phyloP scores from a whole-genome alignment of 208 protist genomes.

The Leishmania major region DNA sequence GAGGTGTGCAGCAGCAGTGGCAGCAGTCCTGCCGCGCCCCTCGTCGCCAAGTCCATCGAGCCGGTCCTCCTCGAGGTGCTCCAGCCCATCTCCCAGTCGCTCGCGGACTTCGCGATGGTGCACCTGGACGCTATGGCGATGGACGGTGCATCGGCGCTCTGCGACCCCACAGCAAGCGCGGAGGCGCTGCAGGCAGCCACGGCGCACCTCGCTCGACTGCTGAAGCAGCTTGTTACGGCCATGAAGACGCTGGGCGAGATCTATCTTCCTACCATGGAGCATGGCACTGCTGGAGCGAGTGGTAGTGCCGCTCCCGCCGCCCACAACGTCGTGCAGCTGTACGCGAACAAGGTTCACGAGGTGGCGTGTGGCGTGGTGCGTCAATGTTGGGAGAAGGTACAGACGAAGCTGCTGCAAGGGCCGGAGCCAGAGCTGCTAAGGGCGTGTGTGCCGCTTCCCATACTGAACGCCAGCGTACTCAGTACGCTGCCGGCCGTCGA shows the following conservation, averaged over 20 bases:
- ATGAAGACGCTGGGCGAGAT: slow-evolving; percentile 68
- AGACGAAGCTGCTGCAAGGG: neutral
- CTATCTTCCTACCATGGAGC: slow-evolving; percentile 50
- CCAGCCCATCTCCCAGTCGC: slow-evolving; percentile 37
- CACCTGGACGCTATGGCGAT: slow-evolving; percentile 41
- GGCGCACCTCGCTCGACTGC: slow-evolving; percentile 41
- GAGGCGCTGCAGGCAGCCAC: slow-evolving; percentile 33
- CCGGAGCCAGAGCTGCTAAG: slow-evolving; percentile 20
- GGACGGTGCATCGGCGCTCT: slow-evolving; percentile 39
- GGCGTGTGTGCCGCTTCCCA: slow-evolving; percentile 19
- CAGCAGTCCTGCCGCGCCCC: slow-evolving; percentile 30
- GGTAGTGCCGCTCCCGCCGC: neutral
- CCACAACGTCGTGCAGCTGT: slow-evolving; percentile 15
- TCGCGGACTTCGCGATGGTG: slow-evolving; percentile 48
- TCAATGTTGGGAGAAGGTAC: slow-evolving; percentile 7
- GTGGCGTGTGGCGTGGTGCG: slow-evolving; percentile 20
- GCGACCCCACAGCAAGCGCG: slow-evolving; percentile 15
- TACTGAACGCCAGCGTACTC: slow-evolving; percentile 19
- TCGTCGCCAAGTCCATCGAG: slow-evolving; percentile 69
- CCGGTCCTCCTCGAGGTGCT: slow-evolving; percentile 76
- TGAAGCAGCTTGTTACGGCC: slow-evolving; percentile 58
- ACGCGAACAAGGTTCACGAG: slow-evolving; percentile 22
- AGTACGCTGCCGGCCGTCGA: slow-evolving; percentile 13
- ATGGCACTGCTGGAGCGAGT: neutral
- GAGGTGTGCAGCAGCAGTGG: slow-evolving; percentile 9